Base-by-base conservation (phyloP, 1,284 basidiomycete species). In the Sanghuangporus weigelae region DNA sequence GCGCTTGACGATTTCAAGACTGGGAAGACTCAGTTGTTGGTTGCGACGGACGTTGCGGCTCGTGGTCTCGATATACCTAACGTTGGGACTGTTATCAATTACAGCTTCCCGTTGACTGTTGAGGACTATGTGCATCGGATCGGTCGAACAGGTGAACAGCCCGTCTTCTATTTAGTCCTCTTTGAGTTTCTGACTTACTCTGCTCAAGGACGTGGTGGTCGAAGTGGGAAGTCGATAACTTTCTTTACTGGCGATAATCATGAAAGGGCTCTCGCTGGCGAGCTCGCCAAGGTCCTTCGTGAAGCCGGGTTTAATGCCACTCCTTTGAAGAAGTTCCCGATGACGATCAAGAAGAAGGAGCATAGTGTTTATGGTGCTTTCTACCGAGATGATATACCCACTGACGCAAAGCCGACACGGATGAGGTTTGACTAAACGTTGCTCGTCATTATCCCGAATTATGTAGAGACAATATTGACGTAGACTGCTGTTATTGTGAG, bases 121-220 rank as follows among this genome's bases (percentile, higher is more conserved):
- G 95, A 95, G 78, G 87, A 98, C 79, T 99, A 98, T 74, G 90
- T 99, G 66, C 96, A 99, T 78, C 90, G 97, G 38, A 98, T 98
- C 69, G 96, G 96, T 36, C 86, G 96, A 70, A 98, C 96, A 5
- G 89, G 62, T 63, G 26, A 44, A 31, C 26, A 16, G 8, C 7
- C n/a, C 7, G 88, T 89, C 67, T 70, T 80, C 73, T 59, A 35
- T 64, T 70, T 44, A 3, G 35, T 38, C 19, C 4, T 12, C 12
- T 16, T 26, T 31, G 12, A 54, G 35, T 63, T 60, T 31, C 4
- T 59, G 39, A 46, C 21, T 31, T 21, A 67, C 42, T 65, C 57
- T 64, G 19, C 64, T 68, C 89, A 95, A 63, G 62, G 96, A 31
- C 91, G 96, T 62, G 96, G 93, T 42, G 96, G 96, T 38, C 89